phyloP scores from a whole-genome alignment of 1,284 basidiomycete genomes.

The Papiliotrema flavescens region DNA sequence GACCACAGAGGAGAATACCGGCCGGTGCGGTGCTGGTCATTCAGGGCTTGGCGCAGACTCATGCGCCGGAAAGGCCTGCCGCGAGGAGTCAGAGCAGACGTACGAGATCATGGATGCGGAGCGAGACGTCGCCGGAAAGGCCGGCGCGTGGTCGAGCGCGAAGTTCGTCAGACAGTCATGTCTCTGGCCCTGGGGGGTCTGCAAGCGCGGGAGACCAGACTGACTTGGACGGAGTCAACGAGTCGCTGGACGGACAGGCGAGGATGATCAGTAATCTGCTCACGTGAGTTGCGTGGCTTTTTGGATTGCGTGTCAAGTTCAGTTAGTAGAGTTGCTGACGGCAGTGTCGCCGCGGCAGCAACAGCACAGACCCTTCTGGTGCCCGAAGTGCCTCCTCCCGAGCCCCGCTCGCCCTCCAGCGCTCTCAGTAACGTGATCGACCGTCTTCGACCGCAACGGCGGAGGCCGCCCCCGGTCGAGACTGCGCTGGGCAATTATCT shows the following conservation, averaged over 20 bases:
- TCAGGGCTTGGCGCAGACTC: constrained; percentile 47
- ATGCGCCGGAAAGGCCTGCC: constrained; percentile 12
- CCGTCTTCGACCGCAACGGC: constrained; percentile 33
- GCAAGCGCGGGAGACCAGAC: constrained; percentile 1
- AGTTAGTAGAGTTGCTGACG: not conserved
- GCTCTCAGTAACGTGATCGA: constrained; percentile 38
- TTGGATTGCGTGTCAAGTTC: not conserved
- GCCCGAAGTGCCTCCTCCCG: constrained; percentile 14
- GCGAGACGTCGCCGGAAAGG: not conserved
- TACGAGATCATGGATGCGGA: not conserved
- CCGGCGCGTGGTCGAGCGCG: not conserved
- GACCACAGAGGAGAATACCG: constrained; percentile 13
- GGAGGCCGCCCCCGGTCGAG: constrained; percentile 28
- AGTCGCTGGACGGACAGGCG: constrained; percentile 39
- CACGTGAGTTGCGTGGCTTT: constrained; percentile 29
- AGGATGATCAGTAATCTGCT: constrained; percentile 45
- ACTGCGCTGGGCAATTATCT: constrained; percentile 41
- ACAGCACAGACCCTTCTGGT: constrained; percentile 42
- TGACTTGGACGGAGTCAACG: constrained; percentile 4
- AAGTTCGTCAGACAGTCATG: constrained; percentile 1
- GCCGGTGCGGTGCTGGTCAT: constrained; percentile 46
- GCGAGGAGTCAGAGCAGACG: not conserved
- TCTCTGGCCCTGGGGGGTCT: constrained; percentile 1
- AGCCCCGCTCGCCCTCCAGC: constrained; percentile 14
- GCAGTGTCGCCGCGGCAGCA: constrained; percentile 43